Conservation (phyloP, 1,284 basidiomycete genomes). For the Stygiomarasmius scandens region DNA sequence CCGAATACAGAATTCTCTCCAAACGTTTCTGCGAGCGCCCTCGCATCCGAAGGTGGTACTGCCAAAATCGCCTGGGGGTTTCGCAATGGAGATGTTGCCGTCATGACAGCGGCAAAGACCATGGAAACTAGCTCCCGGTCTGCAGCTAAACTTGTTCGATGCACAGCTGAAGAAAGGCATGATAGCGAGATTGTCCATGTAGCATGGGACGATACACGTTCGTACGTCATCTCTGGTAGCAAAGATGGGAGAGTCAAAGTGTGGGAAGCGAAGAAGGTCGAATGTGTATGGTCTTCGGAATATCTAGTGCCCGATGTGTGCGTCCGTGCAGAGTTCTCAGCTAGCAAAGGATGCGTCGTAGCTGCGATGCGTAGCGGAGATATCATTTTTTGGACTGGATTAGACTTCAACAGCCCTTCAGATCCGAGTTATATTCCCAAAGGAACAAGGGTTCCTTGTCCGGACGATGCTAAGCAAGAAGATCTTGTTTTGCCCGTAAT, state of each 20-base stretch:
- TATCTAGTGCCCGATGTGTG: constrained; percentile 49
- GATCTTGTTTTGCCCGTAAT: background rate
- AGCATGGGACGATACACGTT: constrained; percentile 45
- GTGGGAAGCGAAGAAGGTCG: constrained; percentile 61
- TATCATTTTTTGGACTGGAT: constrained; percentile 55
- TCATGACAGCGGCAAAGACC: constrained; percentile 58
- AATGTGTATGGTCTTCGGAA: constrained; percentile 65
- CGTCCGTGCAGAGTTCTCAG: constrained; percentile 47
- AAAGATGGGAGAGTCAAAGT: constrained; percentile 70
- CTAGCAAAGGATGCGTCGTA: constrained; percentile 41
- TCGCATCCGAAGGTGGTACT: constrained; percentile 66
- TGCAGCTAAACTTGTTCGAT: constrained; percentile 49
- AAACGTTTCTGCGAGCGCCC: constrained; percentile 59
- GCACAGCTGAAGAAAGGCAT: constrained; percentile 59
- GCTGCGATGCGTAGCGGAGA: constrained; percentile 58
- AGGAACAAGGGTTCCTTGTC: constrained; percentile 32
- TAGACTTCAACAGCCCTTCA: constrained; percentile 20
- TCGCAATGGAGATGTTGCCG: constrained; percentile 67
- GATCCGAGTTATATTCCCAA: constrained; percentile 1
- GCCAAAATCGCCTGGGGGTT: constrained; percentile 80
- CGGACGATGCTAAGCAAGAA: constrained; percentile 9
- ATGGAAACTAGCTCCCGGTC: constrained; percentile 56
- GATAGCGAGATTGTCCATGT: constrained; percentile 56
- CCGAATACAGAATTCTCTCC: constrained; percentile 79
- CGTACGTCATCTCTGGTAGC: constrained; percentile 54